phyloP scores from a whole-genome alignment of 1,284 basidiomycete genomes.

The Cryptococcus wingfieldii region DNA sequence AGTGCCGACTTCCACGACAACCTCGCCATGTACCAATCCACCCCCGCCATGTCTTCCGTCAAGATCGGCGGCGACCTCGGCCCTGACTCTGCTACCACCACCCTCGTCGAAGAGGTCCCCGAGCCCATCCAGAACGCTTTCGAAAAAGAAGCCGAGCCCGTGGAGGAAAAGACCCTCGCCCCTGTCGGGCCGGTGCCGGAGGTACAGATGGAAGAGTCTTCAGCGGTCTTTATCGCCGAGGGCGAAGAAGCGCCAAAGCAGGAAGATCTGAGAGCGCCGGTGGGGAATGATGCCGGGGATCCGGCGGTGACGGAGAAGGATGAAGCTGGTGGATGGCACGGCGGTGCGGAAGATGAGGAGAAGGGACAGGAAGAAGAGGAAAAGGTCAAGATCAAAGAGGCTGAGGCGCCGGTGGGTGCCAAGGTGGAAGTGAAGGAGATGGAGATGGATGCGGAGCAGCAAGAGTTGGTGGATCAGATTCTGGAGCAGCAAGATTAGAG shows the following conservation, averaged over 20 bases:
- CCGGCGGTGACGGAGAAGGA: constrained; percentile 39
- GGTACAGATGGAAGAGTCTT: constrained; percentile 41
- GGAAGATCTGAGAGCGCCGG: constrained; percentile 44
- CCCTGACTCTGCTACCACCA: constrained; percentile 15
- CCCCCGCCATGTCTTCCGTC: constrained; percentile 15
- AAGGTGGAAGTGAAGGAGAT: constrained; percentile 29
- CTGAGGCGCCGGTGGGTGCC: constrained; percentile 20
- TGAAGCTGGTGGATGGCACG: constrained; percentile 48
- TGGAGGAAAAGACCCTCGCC: constrained; percentile 44
- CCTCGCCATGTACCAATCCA: constrained; percentile 29
- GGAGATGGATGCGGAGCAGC: constrained; percentile 38
- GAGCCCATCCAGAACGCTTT: constrained; percentile 48
- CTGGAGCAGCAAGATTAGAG: constrained; percentile 22
- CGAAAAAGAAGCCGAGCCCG: constrained; percentile 31
- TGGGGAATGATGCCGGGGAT: constrained; percentile 47
- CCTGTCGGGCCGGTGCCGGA: constrained; percentile 39
- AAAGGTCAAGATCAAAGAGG: constrained; percentile 6
- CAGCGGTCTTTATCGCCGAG: constrained; percentile 14
- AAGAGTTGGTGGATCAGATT: constrained; percentile 35
- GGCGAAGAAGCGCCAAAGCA: constrained; percentile 13
- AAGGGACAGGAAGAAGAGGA: constrained; percentile 5
- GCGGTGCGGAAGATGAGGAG: constrained; percentile 45
- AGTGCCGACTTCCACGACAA: constrained; percentile 43
- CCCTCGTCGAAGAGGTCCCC: constrained; percentile 37
- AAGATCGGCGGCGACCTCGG: constrained; percentile 27